These are phyloP conservation scores for Rhamnella rubrinervis DNA, from an alignment of 331 rosid genomes.

Conservation along the genomic window DNA sequence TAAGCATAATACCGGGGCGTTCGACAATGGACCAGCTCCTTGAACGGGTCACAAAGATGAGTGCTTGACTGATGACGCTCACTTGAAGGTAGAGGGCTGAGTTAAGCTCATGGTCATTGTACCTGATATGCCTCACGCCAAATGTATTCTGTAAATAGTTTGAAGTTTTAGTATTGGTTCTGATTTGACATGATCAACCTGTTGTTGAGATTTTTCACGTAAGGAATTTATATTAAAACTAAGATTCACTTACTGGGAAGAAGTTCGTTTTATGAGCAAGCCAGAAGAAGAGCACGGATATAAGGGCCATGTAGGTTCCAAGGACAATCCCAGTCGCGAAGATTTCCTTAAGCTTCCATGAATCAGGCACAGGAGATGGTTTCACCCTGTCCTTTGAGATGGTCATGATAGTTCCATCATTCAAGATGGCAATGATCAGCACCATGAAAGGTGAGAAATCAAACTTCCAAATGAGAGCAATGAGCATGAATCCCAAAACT, in stretches of 20 bases:
- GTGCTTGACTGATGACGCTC: constrained; percentile 89
- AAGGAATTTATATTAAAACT: background rate
- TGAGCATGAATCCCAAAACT: constrained; percentile 74
- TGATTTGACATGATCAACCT: background rate
- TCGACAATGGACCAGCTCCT: constrained; percentile 75
- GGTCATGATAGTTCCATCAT: constrained; percentile 95
- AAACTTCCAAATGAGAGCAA: constrained; percentile 80
- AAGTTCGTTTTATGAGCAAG: constrained; percentile 42
- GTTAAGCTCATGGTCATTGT: constrained; percentile 45
- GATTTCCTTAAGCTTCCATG: constrained; percentile 94
- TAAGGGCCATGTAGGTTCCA: constrained; percentile 86
- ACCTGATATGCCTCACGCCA: constrained; percentile 43
- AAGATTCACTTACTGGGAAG: constrained; percentile 50
- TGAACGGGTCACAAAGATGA: constrained; percentile 87
- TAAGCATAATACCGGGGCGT: constrained; percentile 68
- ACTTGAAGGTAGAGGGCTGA: constrained; percentile 93
- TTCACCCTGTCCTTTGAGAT: constrained; percentile 92
- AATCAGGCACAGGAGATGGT: constrained; percentile 91
- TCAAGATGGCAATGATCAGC: constrained; percentile 75
- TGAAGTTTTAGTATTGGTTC: background rate
- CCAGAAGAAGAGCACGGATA: constrained; percentile 74
- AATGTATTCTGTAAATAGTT: constrained; percentile 40
- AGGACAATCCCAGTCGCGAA: constrained; percentile 86
- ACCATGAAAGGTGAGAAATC: constrained; percentile 97
- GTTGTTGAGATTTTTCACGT: constrained; percentile 6